These are phyloP conservation scores for Ogataea corticis DNA, from an alignment of 805 yeast genomes.

Conservation along the genomic window DNA sequence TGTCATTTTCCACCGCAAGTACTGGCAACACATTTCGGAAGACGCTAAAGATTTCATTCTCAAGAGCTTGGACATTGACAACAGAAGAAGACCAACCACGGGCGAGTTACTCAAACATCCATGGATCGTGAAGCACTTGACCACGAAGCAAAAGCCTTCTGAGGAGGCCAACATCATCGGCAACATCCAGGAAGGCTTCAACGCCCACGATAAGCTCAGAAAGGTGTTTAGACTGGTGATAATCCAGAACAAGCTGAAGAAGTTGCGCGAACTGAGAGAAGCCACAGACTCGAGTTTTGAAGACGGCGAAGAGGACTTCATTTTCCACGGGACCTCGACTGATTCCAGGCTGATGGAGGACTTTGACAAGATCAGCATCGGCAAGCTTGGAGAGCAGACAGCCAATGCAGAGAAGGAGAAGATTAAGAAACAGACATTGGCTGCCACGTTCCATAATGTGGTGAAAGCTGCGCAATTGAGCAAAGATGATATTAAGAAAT, in stretches of 20 bases:
- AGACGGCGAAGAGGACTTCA: constrained; percentile 34
- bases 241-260: constrained; percentile 74
- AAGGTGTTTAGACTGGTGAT: constrained; percentile 84
- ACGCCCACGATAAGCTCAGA: constrained; percentile 79
- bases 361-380: constrained; percentile 20
- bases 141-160: constrained; percentile 15
- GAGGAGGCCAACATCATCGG: constrained; percentile 70
- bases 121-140: constrained; percentile 63
- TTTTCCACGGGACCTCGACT: constrained; percentile 36
- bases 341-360: constrained; percentile 44
- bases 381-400: background rate
- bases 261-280: constrained; percentile 61
- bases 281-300: constrained; percentile 46
- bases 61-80: constrained; percentile 67
- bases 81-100: constrained; percentile 69
- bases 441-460: constrained; percentile 33
- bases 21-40: constrained; percentile 79
- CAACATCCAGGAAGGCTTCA: constrained; percentile 73
- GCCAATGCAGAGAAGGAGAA: constrained; percentile 9
- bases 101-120: constrained; percentile 62
- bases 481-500: constrained; percentile 31
- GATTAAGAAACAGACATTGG: constrained; percentile 28
- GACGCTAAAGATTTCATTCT: constrained; percentile 81
- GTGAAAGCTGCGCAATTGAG: constrained; percentile 34
- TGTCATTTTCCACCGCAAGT: constrained; percentile 81